phyloP scores from a whole-genome alignment of 2,329 filamentous ascomycete genomes.

The Colletotrichum sp. region DNA sequence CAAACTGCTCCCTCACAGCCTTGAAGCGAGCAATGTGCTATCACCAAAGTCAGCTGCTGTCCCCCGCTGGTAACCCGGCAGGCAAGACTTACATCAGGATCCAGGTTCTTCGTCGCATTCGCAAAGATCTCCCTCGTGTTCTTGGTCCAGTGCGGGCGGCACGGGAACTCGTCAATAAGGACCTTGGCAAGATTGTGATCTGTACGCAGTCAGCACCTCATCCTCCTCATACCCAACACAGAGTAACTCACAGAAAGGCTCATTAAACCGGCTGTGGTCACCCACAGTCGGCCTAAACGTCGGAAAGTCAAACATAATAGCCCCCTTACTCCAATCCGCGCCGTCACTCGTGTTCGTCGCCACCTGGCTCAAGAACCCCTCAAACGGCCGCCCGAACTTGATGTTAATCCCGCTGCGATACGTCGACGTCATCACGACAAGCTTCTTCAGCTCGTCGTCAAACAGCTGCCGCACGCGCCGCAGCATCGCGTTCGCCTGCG shows the following conservation, averaged over 20 bases:
- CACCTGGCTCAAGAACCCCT: constrained; percentile 54
- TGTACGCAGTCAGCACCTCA: constrained; percentile 19
- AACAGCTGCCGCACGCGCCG: constrained; percentile 53
- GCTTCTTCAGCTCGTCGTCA: constrained; percentile 47
- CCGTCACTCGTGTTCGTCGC: constrained; percentile 52
- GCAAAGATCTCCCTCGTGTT: constrained; percentile 53
- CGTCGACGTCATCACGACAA: constrained; percentile 53
- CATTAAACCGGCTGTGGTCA: constrained; percentile 52
- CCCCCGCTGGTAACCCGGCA: fast-evolving
- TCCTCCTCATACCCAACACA: background rate
- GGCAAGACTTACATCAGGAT: constrained; percentile 40
- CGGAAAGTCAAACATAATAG: constrained; percentile 61
- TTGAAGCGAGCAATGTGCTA: constrained; percentile 52
- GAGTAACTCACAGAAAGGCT: constrained; percentile 49
- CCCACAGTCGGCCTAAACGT: constrained; percentile 49
- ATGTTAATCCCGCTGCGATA: constrained; percentile 59
- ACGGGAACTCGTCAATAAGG: constrained; percentile 54
- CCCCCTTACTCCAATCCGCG: constrained; percentile 53
- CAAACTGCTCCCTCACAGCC: constrained; percentile 50
- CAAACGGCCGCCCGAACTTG: constrained; percentile 55
- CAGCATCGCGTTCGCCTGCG: constrained; percentile 52
- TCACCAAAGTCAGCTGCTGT: background rate
- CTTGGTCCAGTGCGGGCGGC: constrained; percentile 59
- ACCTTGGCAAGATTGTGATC: constrained; percentile 49
- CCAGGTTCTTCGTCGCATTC: constrained; percentile 50